Evolutionary conservation across 352 stramenopile species (phyloP).

Genomic region (Phytopythium oedochilum): DNA sequence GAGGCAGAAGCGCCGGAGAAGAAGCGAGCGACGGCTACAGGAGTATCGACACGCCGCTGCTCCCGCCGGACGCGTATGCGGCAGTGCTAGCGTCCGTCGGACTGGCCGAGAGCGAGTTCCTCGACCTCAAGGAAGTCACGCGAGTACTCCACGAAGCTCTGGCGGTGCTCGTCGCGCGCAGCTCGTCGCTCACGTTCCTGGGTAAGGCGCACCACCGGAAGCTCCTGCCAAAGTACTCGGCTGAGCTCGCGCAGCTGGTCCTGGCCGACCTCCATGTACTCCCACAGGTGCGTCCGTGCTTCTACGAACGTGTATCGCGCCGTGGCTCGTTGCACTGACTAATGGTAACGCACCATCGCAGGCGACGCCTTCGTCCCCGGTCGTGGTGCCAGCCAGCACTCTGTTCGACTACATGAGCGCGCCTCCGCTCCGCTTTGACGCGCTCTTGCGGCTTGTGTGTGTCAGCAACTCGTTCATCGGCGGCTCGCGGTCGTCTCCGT

Average conservation of each 20-base stretch:
- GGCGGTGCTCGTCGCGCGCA: constrained; percentile 49
- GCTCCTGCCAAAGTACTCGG: constrained; percentile 42
- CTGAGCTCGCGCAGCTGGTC: constrained; percentile 35
- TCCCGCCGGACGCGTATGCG: constrained; percentile 30
- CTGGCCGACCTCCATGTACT: constrained; percentile 44
- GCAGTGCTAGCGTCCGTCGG: constrained; percentile 31
- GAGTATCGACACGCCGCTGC: not conserved
- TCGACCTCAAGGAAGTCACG: constrained; percentile 35
- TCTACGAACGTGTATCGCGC: not conserved
- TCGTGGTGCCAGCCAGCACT: constrained; percentile 35
- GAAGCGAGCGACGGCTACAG: not conserved
- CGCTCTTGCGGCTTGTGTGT: constrained; percentile 33
- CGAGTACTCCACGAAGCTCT: constrained; percentile 48
- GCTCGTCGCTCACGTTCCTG: constrained; percentile 43
- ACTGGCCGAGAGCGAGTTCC: constrained; percentile 35
- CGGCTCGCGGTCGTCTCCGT: constrained; percentile 5
- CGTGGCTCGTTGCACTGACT: not conserved
- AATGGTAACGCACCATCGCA: constrained; percentile 2
- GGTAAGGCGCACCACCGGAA: constrained; percentile 56
- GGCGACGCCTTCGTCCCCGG: constrained; percentile 15
- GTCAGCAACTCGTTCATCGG: constrained; percentile 31
- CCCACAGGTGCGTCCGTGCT: constrained; percentile 23
- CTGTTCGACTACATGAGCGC: constrained; percentile 54
- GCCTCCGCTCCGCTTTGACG: constrained; percentile 39
- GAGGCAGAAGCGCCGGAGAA: not conserved